A percentile compares a stretch with the other conserved stretches of the same genome.
phyloP scores from a whole-genome alignment of 2,329 filamentous ascomycete genomes.

The Fusarium fracticaudum region DNA sequence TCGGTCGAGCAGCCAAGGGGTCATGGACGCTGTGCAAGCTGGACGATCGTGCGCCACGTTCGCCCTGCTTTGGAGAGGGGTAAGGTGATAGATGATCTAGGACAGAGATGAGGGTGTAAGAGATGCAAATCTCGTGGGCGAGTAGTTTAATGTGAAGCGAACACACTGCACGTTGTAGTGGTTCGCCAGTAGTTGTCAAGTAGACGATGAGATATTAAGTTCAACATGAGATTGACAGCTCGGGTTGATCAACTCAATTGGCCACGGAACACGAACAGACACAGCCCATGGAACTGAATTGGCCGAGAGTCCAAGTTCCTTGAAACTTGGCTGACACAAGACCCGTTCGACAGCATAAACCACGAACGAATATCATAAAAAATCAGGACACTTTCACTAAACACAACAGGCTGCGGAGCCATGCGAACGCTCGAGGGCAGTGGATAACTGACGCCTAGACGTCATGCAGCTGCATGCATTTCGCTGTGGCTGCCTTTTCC shows the following conservation, averaged over 20 bases:
- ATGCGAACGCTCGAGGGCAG: constrained; percentile 13
- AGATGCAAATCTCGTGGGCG: constrained; percentile 30
- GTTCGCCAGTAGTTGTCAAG: constrained; percentile 14
- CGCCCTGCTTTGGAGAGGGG: constrained; percentile 40
- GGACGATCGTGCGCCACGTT: constrained; percentile 37
- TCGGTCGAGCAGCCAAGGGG: constrained; percentile 15
- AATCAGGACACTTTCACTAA: constrained; percentile 9
- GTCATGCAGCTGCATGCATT: constrained; percentile 16
- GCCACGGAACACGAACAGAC: constrained; percentile 13
- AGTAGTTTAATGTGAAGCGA: constrained; percentile 41
- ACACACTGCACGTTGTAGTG: constrained; percentile 10
- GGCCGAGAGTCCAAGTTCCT: constrained; percentile 5
- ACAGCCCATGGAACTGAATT: not conserved
- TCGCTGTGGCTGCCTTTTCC: constrained; percentile 23
- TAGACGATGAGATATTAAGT: not conserved
- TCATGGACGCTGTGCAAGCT: constrained; percentile 35
- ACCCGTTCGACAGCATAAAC: not conserved
- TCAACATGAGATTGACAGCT: not conserved
- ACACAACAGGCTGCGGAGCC: constrained; percentile 19
- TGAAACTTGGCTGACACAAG: constrained; percentile 28
- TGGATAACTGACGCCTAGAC: constrained; percentile 12
- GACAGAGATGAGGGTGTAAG: constrained; percentile 32
- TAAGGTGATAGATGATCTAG: constrained; percentile 17
- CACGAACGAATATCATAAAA: constrained; percentile 3
- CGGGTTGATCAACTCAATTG: constrained; percentile 12